These are phyloP conservation scores for Fusarium anguioides DNA, from an alignment of 2,329 filamentous ascomycete species.

Conservation along the genomic window DNA sequence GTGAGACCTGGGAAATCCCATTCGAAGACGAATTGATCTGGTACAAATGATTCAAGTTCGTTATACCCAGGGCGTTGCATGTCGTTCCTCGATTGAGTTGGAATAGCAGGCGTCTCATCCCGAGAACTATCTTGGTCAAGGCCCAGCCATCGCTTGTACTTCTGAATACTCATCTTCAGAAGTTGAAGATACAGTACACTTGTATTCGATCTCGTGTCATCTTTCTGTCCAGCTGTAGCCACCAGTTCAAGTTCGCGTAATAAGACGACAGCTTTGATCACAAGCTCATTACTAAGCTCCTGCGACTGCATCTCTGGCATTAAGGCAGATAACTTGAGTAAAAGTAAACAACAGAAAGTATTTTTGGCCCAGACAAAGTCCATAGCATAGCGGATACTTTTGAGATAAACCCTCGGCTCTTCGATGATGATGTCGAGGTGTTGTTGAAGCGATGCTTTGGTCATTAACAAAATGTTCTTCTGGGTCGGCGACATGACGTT, in stretches of 20 bases:
- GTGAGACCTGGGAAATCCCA: slow-evolving; percentile 23
- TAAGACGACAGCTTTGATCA: background rate
- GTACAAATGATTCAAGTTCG: slow-evolving; percentile 9
- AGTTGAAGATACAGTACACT: slow-evolving; percentile 13
- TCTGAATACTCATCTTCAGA: slow-evolving; percentile 11
- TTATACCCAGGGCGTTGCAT: background rate
- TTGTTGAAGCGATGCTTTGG: slow-evolving; percentile 1
- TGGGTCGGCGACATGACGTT: slow-evolving; percentile 13
- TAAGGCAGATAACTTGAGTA: slow-evolving; percentile 7
- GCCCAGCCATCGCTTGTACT: slow-evolving; percentile 5
- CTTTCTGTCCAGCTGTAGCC: background rate
- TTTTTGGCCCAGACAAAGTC: slow-evolving; percentile 26
- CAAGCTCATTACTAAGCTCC: background rate
- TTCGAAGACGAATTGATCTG: slow-evolving; percentile 23
- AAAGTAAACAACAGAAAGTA: slow-evolving; percentile 10
- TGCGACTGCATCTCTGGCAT: background rate
- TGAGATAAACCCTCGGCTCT: slow-evolving; percentile 16
- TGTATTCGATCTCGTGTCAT: slow-evolving; percentile 9
- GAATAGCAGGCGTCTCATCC: too few relatives aligned
- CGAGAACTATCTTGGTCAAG: background rate
- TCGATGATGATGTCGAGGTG: slow-evolving; percentile 15
- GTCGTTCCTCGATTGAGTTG: background rate
- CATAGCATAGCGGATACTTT: slow-evolving; percentile 17
- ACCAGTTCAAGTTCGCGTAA: background rate
- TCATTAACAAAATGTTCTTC: slow-evolving; percentile 7